Evolutionary conservation across 805 yeast genomes (phyloP).

Genomic region (Ogataea angusta): DNA sequence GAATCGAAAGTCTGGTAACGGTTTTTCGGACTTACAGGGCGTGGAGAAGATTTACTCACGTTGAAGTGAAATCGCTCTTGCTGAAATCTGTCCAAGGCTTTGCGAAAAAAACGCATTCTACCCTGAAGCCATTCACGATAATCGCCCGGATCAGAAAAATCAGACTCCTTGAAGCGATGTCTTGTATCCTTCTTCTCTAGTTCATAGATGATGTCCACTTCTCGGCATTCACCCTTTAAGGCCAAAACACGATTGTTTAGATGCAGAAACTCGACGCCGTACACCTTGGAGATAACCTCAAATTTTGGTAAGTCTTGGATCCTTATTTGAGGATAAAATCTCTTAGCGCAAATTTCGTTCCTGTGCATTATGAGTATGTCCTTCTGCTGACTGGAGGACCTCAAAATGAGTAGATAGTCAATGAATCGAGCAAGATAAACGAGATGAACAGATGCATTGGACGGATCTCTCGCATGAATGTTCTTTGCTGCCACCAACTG

Average conservation of each 20-base stretch:
- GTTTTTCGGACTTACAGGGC: constrained; percentile 14
- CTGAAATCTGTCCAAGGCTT: constrained; percentile 15
- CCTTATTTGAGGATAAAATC: constrained; percentile 14
- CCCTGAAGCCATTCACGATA: constrained; percentile 18
- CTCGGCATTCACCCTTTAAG: constrained; percentile 17
- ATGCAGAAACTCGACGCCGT: constrained; percentile 11
- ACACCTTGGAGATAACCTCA: constrained; percentile 14
- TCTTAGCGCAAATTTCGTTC: constrained; percentile 7
- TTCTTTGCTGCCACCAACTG: constrained; percentile 15
- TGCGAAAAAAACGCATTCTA: constrained; percentile 10
- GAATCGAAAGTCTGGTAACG: constrained; percentile 15
- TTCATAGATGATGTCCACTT: constrained; percentile 15
- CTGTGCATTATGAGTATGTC: constrained; percentile 4
- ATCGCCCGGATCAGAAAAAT: constrained; percentile 8
- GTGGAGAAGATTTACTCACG: constrained; percentile 4
- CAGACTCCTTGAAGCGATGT: constrained; percentile 7
- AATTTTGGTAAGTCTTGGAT: constrained; percentile 14
- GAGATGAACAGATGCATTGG: constrained; percentile 11
- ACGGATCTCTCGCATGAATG: constrained; percentile 10
- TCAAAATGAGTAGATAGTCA: constrained; percentile 14
- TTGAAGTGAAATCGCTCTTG: constrained; percentile 4
- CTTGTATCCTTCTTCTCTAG: constrained; percentile 6
- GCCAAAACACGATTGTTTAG: constrained; percentile 16
- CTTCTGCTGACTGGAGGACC: constrained; percentile 8
- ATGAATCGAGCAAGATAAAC: constrained; percentile 16